phyloP scores from a whole-genome alignment of 1,139 yeast species.

The Taphrina confusa region DNA sequence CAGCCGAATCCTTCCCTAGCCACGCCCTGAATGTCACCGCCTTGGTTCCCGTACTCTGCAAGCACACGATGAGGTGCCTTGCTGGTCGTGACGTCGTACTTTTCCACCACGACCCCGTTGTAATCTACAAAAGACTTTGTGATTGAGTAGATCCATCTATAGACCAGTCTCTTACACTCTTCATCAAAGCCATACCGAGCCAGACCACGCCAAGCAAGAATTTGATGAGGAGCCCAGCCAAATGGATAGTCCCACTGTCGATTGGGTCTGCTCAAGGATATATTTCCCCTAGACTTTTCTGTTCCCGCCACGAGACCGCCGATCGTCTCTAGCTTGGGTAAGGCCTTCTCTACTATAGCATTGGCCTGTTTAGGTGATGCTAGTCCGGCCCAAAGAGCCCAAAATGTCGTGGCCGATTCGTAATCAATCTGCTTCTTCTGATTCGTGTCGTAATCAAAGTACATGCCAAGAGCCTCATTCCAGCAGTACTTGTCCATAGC shows the following conservation, averaged over 20 bases:
- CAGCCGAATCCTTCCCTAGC: slow-evolving; percentile 94
- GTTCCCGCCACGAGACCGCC: slow-evolving; percentile 94
- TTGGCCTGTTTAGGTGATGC: slow-evolving; percentile 77
- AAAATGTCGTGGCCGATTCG: slow-evolving; percentile 87
- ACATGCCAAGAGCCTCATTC: slow-evolving; percentile 78
- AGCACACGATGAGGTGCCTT: slow-evolving; percentile 88
- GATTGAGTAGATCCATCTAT: slow-evolving; percentile 87
- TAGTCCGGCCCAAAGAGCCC: slow-evolving; percentile 87
- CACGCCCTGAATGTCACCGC: slow-evolving; percentile 86
- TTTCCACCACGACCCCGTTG: slow-evolving; percentile 94
- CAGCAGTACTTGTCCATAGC: slow-evolving; percentile 73
- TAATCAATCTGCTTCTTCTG: slow-evolving; percentile 60
- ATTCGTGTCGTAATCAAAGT: slow-evolving; percentile 79
- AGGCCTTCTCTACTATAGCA: slow-evolving; percentile 58
- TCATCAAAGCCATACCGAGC: slow-evolving; percentile 68
- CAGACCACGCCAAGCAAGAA: slow-evolving; percentile 88
- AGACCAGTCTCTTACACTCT: slow-evolving; percentile 69
- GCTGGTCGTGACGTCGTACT: slow-evolving; percentile 83
- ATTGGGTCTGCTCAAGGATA: slow-evolving; percentile 70
- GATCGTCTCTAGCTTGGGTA: slow-evolving; percentile 73
- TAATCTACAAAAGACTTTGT: slow-evolving; percentile 90
- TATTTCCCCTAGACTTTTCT: slow-evolving; percentile 68
- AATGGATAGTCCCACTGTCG: slow-evolving; percentile 98
- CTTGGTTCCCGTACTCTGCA: slow-evolving; percentile 98
- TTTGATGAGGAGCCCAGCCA: slow-evolving; percentile 99